phyloP scores from a whole-genome alignment of 106 monocot species.

The Allium sativum region DNA sequence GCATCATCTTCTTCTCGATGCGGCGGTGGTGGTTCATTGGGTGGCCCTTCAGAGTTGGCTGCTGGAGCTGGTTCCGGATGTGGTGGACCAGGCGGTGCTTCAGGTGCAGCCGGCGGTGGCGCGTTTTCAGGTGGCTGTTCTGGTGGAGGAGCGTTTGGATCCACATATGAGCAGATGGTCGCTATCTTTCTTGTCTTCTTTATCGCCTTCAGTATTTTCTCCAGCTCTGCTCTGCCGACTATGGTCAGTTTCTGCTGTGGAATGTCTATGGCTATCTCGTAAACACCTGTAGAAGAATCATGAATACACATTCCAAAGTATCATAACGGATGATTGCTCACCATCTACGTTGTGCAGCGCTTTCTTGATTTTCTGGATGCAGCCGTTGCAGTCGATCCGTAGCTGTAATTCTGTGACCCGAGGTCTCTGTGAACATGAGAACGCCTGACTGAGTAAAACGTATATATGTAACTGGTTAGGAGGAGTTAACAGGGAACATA shows the following conservation, averaged over 20 bases:
- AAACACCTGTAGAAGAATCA: slow-evolving; percentile 28
- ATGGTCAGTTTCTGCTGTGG: slow-evolving; percentile 49
- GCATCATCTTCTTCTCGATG: background rate
- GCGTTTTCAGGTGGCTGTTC: slow-evolving; percentile 16
- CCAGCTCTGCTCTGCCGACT: slow-evolving; percentile 48
- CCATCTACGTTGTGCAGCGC: slow-evolving; percentile 44
- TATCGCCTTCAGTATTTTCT: slow-evolving; percentile 47
- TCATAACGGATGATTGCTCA: slow-evolving; percentile 6
- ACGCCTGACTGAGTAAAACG: no score
- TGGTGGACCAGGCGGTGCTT: slow-evolving; percentile 6
- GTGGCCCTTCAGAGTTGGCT: slow-evolving; percentile 6
- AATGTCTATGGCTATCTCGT: slow-evolving; percentile 35
- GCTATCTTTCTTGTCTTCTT: slow-evolving; percentile 60
- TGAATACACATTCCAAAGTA: no score
- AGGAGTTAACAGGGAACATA: no score
- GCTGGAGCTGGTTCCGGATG: background rate
- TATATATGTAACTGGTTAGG: no score
- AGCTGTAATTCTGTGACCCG: slow-evolving; percentile 49
- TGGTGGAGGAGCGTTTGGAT: slow-evolving; percentile 10
- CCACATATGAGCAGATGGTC: slow-evolving; percentile 55
- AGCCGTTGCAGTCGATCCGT: slow-evolving; percentile 78
- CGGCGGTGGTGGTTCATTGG: slow-evolving; percentile 1
- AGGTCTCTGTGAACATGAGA: slow-evolving; percentile 15
- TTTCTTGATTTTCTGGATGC: slow-evolving; percentile 58
- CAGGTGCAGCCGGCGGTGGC: slow-evolving; percentile 5